A percentile compares a stretch with the other conserved stretches of the same genome.
Conservation (phyloP, 306 rosid species). For the Inga oerstediana region DNA sequence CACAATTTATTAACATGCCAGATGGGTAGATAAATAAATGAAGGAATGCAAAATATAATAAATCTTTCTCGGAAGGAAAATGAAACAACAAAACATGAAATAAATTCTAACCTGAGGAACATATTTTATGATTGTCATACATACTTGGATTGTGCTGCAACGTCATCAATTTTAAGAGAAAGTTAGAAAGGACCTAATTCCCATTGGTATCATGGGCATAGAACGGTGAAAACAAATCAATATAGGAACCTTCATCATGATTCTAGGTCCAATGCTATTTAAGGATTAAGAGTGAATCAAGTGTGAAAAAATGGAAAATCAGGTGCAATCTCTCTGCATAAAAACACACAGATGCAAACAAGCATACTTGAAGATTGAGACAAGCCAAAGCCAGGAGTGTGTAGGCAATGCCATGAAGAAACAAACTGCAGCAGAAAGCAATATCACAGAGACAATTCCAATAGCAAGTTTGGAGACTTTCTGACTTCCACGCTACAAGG, state of each 20-base stretch:
- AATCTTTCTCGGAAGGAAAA: neutral
- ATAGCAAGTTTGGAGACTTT: slow-evolving; percentile 64
- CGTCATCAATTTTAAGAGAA: slow-evolving; percentile 26
- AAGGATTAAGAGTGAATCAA: slow-evolving; percentile 2
- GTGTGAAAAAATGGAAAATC: neutral
- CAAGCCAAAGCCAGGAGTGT: slow-evolving; percentile 95
- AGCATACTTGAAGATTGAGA: slow-evolving; percentile 71
- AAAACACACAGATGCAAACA: slow-evolving; percentile 10
- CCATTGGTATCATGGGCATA: slow-evolving; percentile 1
- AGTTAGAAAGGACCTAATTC: slow-evolving; percentile 38
- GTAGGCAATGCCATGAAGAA: slow-evolving; percentile 74
- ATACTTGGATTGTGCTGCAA: slow-evolving; percentile 91
- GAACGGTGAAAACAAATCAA: neutral
- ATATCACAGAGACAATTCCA: slow-evolving; percentile 62
- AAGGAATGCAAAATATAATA: neutral
- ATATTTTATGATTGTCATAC: slow-evolving; percentile 81
- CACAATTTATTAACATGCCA: neutral
- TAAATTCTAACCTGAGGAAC: slow-evolving; percentile 82
- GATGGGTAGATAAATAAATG: neutral
- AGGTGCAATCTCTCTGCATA: neutral
- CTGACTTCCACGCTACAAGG: slow-evolving; percentile 78
- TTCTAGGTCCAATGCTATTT: neutral
- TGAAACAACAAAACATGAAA: neutral
- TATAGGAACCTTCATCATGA: neutral
- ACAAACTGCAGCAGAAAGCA: slow-evolving; percentile 83